A percentile compares a stretch with the other conserved stretches of the same genome.
Evolutionary conservation across 2,329 filamentous ascomycete species (phyloP).

Genomic region (Aspergillus pseudoglaucus): DNA sequence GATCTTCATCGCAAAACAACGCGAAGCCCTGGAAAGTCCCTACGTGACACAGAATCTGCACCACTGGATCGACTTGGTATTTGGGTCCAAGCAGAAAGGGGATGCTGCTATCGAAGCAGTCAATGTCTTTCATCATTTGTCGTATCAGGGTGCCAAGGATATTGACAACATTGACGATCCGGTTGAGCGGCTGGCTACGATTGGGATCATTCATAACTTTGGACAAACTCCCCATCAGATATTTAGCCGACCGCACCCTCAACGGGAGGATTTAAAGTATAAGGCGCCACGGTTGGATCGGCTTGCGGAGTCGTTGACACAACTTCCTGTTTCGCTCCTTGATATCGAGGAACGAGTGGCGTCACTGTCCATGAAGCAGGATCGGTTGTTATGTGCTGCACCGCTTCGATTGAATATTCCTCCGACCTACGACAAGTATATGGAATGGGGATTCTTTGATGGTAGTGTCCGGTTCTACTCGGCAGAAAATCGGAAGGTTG

Average conservation of each 20-base stretch:
- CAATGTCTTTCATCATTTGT: slow-evolving; percentile 94
- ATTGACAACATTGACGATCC: slow-evolving; percentile 85
- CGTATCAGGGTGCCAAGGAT: slow-evolving; percentile 89
- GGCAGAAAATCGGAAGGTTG: slow-evolving; percentile 69
- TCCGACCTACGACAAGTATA: slow-evolving; percentile 77
- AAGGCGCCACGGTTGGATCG: slow-evolving; percentile 68
- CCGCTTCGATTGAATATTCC: slow-evolving; percentile 82
- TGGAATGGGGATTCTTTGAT: slow-evolving; percentile 95
- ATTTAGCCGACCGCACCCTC: slow-evolving; percentile 72
- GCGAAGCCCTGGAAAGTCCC: slow-evolving; percentile 90
- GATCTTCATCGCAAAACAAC: slow-evolving; percentile 90
- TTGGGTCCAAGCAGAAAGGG: slow-evolving; percentile 88
- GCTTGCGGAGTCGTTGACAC: slow-evolving; percentile 66
- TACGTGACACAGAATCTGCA: slow-evolving; percentile 86
- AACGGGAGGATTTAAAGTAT: slow-evolving; percentile 62
- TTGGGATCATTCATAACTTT: slow-evolving; percentile 97
- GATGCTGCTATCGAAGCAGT: slow-evolving; percentile 85
- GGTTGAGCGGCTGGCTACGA: slow-evolving; percentile 78
- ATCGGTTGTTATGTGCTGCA: slow-evolving; percentile 75
- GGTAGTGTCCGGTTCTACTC: slow-evolving; percentile 87
- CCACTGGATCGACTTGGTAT: slow-evolving; percentile 92
- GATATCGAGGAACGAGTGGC: slow-evolving; percentile 73
- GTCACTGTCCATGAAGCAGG: slow-evolving; percentile 69
- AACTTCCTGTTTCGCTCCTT: slow-evolving; percentile 71
- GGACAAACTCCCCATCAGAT: slow-evolving; percentile 96